Evolutionary conservation across 805 yeast species (phyloP).

Genomic region (Wickerhamomyces silvicola): DNA sequence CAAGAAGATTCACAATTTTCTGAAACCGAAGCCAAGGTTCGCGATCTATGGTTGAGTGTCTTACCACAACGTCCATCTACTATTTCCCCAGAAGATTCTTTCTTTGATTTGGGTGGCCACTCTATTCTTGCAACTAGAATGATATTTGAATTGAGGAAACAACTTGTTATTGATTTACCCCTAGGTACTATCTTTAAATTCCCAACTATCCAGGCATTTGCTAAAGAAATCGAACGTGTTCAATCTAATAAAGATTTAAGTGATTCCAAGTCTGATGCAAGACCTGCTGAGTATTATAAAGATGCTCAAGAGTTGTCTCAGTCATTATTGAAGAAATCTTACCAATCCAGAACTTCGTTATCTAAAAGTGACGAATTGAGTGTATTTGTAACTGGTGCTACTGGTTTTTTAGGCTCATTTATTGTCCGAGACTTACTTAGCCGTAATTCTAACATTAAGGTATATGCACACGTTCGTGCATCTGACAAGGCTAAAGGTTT

Average conservation of each 20-base stretch:
- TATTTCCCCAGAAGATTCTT: slow-evolving; percentile 73
- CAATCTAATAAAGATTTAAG: slow-evolving; percentile 43
- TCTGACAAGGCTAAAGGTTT: slow-evolving; percentile 58
- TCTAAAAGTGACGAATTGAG: slow-evolving; percentile 35
- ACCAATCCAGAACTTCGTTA: slow-evolving; percentile 35
- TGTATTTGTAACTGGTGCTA: slow-evolving; percentile 89
- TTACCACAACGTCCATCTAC: slow-evolving; percentile 82
- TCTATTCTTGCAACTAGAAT: slow-evolving; percentile 94
- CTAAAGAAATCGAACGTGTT: slow-evolving; percentile 60
- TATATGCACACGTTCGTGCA: slow-evolving; percentile 92
- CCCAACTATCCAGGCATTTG: slow-evolving; percentile 79
- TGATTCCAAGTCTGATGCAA: slow-evolving; percentile 22
- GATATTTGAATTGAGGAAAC: slow-evolving; percentile 87
- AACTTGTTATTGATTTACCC: slow-evolving; percentile 74
- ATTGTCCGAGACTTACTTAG: slow-evolving; percentile 70
- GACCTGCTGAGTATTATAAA: slow-evolving; percentile 45
- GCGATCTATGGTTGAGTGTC: slow-evolving; percentile 79
- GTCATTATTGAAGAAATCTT: slow-evolving; percentile 36
- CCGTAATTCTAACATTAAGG: slow-evolving; percentile 48
- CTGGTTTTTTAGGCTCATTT: slow-evolving; percentile 94
- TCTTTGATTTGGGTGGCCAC: slow-evolving; percentile 97
- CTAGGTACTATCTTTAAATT: slow-evolving; percentile 83
- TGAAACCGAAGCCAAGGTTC: slow-evolving; percentile 57
- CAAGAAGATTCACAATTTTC: slow-evolving; percentile 50
- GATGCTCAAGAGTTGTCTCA: slow-evolving; percentile 60